These are phyloP conservation scores for Monosporascus sp. DNA, from an alignment of 2,329 filamentous ascomycete species.

Conservation along the genomic window DNA sequence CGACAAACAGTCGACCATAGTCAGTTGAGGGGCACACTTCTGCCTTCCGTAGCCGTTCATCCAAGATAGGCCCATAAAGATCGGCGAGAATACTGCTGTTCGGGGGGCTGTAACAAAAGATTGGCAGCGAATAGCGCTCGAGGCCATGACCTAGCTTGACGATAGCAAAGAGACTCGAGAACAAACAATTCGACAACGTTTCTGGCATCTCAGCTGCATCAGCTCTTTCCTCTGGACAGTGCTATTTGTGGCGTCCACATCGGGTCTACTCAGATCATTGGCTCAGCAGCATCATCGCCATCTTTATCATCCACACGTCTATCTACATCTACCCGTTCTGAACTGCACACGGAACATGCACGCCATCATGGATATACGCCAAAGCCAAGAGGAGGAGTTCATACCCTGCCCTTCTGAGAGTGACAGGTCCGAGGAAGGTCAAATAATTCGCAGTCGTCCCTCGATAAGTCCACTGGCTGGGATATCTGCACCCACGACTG, in stretches of 20 bases:
- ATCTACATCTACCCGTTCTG: constrained; percentile 9
- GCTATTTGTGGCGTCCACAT: constrained; percentile 26
- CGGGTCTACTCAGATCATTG: constrained; percentile 11
- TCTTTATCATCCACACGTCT: background rate
- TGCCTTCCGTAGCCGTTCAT: constrained; percentile 43
- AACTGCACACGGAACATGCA: constrained; percentile 13
- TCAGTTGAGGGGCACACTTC: constrained; percentile 28
- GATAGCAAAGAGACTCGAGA: constrained; percentile 59
- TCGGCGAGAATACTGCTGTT: constrained; percentile 34
- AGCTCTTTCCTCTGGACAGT: constrained; percentile 34
- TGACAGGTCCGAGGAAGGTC: constrained; percentile 8
- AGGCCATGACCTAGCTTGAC: constrained; percentile 67
- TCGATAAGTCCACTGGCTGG: constrained; percentile 3
- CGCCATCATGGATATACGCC: constrained; percentile 10
- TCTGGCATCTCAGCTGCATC: constrained; percentile 39
- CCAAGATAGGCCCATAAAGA: constrained; percentile 40
- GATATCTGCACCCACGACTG: constrained; percentile 10
- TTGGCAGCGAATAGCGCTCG: constrained; percentile 55
- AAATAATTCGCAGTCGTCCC: constrained; percentile 9
- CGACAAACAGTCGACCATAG: constrained; percentile 29
- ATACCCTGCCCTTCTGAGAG: constrained; percentile 13
- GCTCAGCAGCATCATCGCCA: constrained; percentile 14
- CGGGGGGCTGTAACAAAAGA: constrained; percentile 49
- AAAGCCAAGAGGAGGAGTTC: constrained; percentile 13
- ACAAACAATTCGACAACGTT: constrained; percentile 43